phyloP scores from a whole-genome alignment of 2,329 filamentous ascomycete species.

The Botryosphaeria dothidea region DNA sequence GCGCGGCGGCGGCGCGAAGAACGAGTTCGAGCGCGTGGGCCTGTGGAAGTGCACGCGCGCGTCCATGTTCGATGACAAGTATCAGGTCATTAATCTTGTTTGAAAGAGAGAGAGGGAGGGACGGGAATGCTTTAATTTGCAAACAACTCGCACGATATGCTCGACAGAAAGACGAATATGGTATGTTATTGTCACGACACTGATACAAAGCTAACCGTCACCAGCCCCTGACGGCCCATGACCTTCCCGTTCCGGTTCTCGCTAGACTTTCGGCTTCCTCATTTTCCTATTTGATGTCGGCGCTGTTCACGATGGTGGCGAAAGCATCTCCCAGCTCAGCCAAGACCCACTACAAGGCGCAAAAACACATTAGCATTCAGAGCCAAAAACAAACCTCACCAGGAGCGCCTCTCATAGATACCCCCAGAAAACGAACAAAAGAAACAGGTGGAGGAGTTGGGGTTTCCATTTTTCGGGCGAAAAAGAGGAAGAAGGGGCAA shows the following conservation, averaged over 20 bases:
- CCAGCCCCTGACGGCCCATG: not conserved
- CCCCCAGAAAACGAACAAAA: not conserved
- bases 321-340: conserved; percentile 65
- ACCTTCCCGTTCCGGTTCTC: not conserved
- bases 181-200: not conserved
- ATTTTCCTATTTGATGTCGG: conserved; percentile 45
- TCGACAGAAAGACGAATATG: not conserved
- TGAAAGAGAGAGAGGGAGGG: not conserved
- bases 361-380: not conserved
- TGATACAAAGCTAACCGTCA: not conserved
- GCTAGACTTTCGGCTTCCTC: not conserved
- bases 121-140: not conserved
- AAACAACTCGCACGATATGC: no score
- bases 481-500: no score
- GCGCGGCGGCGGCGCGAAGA: not conserved
- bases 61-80: conserved; percentile 10
- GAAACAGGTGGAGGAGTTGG: no score
- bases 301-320: conserved; percentile 58
- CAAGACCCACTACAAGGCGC: conserved; percentile 49
- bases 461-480: no score
- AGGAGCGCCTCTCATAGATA: not conserved
- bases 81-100: conserved; percentile 3
- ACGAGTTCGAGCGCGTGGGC: conserved; percentile 11
- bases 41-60: conserved; percentile 7
- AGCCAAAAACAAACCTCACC: not conserved